Base-by-base conservation (phyloP, 441 rosid genomes). In the Biscutella auriculata region DNA sequence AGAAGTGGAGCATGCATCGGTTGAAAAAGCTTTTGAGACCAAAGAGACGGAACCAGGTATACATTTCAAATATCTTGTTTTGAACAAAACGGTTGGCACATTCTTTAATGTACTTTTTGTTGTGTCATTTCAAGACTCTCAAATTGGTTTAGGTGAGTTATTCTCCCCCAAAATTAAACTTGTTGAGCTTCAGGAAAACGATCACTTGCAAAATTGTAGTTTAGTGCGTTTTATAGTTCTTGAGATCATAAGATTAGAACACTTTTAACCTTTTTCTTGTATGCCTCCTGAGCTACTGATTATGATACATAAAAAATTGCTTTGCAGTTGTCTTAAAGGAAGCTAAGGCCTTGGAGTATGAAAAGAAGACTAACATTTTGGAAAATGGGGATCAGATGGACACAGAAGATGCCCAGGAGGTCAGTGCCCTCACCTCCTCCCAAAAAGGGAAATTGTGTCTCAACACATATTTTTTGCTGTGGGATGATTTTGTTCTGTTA, bases 331-430 rank as follows among this genome's bases (percentile, higher is more conserved):
- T 65, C 58, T 60, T 68, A 12, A 79, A 59, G 74, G 82, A 47
- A 40, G 81, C 70, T 50, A 70, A 66, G 46, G 56, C 65, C 63
- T 68, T 57, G 29, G 81, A 73, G 62, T 76, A 77, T 67, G 81
- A 54, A 52, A 58, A 34, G 15, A 70, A 56, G 57, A 60, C 36
- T 74, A 77, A 62, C 25, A 74, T 76, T 48, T 40, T 74, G 56
- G 82, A 62, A 55, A 64, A 66, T 53, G 83, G 83, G 76, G 81
- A 71, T 45, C 70, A 57, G 28, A 66, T 57, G 69, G 83, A 67
- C 59, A 63, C 67, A 44, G 81, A 79, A 66, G 81, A 73, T 69
- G 34, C 64, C 67, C 79, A 71, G 57, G 82, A 78, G 92, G 97
- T 87, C 33, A 61, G 84, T 77, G 23, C 23, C 23, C 23, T 19